Evolutionary conservation across 345 rosid genomes (phyloP), one percentile per base, ranked within the genome.

Genomic region (Garcia nutans): DNA sequence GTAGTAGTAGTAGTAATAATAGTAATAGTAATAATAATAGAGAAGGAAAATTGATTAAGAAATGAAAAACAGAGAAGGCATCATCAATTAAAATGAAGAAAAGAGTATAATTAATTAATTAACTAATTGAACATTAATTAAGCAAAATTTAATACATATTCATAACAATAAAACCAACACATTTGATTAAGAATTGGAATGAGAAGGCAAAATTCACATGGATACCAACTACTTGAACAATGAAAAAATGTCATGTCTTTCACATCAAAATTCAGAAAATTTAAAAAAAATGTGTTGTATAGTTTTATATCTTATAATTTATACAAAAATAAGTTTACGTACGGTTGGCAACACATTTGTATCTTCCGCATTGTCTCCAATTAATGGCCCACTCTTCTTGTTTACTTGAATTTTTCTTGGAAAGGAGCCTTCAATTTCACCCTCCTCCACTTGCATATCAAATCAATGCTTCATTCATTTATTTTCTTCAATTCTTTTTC

Each of bases 341-440:
- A 31, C 79, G 68, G 79, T 31, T 76, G 78, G 68, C 59, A 68
- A 22, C 41, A 6, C 54, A 47, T 61, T 20, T 68, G 41, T 28
- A 47, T 60, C 59, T 49, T 50, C 74, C 33, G 74, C 16, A 69
- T 28, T 60, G 79, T 76, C 74, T 12, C 41, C 13, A 37, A 37
- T 37, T 37, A 37, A 10, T 69, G 58, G 24, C 50, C 78, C 59
- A 20, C 72, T 31, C 60, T 7, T 31, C 50, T 11, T 62, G 68
- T 72, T 56, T 24, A 1, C 22, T 80, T 70, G 42, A 82, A 41
- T 82, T 62, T 62, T 60, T 82, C 87, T 52, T 33, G 65, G 79
- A 82, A 82, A 82, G 78, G 55, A 74, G 55, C 70, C 66, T 65
- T 64, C 62, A 65, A 55, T 68, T 28, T 67, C 33, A 19, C 6